phyloP scores from a whole-genome alignment of 2,329 filamentous ascomycete genomes.

The Neonectria punicea region DNA sequence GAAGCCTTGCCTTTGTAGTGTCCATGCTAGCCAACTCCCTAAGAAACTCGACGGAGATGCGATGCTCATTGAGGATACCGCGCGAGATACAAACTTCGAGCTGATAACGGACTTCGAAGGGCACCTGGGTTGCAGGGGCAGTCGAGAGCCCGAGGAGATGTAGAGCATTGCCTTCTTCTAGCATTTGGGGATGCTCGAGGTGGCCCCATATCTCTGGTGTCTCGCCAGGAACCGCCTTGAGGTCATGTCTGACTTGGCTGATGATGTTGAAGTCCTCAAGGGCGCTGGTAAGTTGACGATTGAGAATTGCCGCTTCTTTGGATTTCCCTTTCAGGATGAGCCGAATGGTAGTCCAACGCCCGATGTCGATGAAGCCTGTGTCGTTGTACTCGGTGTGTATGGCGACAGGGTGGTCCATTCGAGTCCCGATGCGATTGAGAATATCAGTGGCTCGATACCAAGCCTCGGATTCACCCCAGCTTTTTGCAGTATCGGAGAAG shows the following conservation, averaged over 20 bases:
- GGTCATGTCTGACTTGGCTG: constrained; percentile 53
- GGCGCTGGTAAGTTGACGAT: constrained; percentile 57
- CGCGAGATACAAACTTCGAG: constrained; percentile 93
- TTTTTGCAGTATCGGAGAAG: constrained; percentile 43
- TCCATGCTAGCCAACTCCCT: constrained; percentile 61
- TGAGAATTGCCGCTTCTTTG: constrained; percentile 47
- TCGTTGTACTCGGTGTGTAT: constrained; percentile 50
- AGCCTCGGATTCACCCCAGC: constrained; percentile 54
- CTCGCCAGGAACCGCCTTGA: constrained; percentile 50
- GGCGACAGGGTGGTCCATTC: constrained; percentile 50
- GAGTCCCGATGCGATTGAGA: constrained; percentile 46
- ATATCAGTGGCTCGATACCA: constrained; percentile 64
- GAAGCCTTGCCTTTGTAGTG: constrained; percentile 64
- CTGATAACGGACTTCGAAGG: constrained; percentile 85
- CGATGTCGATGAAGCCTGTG: constrained; percentile 59
- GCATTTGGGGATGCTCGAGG: constrained; percentile 40
- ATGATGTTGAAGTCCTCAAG: constrained; percentile 80
- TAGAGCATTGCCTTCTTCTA: constrained; percentile 37
- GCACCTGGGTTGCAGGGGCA: constrained; percentile 52
- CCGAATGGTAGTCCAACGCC: constrained; percentile 67
- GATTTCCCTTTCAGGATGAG: constrained; percentile 51
- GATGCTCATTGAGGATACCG: constrained; percentile 79
- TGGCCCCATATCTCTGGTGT: constrained; percentile 45
- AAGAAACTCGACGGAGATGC: constrained; percentile 75
- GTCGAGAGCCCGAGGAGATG: constrained; percentile 41